Percentiles rank a stretch among this genome's conserved stretches.
Conservation (phyloP, 164 flowering plant genomes). For the Protea cynaroides region DNA sequence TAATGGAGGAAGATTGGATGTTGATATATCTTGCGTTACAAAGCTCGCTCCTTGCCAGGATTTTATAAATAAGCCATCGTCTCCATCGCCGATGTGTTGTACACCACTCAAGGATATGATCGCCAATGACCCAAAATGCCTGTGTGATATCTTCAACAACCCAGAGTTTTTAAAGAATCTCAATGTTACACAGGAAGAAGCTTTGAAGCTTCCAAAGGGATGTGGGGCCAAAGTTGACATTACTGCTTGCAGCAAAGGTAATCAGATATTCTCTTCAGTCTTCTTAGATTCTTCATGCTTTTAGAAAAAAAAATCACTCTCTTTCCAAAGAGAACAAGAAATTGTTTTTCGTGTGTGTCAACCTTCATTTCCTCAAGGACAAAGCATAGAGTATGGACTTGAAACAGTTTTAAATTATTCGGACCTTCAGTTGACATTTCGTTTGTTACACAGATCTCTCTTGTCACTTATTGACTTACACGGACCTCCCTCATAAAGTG, state of each 20-base stretch:
- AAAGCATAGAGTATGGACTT: too few species aligned
- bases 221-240: conserved; percentile 33
- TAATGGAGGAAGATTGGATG: neutral
- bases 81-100: conserved; percentile 37
- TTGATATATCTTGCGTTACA: conserved; percentile 25
- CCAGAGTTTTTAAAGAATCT: conserved; percentile 19
- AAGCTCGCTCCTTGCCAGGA: conserved; percentile 42
- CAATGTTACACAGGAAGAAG: conserved; percentile 30
- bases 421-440: too few species aligned
- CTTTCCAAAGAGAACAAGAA: too few species aligned
- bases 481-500: too few species aligned
- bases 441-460: too few species aligned
- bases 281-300: too few species aligned
- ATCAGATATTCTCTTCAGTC: neutral
- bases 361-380: too few species aligned
- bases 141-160: conserved; percentile 35
- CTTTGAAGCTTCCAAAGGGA: conserved; percentile 31
- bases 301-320: too few species aligned
- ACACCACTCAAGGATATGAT: conserved; percentile 33
- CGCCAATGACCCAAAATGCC: conserved; percentile 22
- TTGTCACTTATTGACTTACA: too few species aligned
- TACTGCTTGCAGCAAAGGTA: conserved; percentile 24
- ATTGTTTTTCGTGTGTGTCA: too few species aligned
- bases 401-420: too few species aligned
- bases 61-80: conserved; percentile 20